phyloP scores from a whole-genome alignment of 805 yeast species.

The Candida vartiovaarae region DNA sequence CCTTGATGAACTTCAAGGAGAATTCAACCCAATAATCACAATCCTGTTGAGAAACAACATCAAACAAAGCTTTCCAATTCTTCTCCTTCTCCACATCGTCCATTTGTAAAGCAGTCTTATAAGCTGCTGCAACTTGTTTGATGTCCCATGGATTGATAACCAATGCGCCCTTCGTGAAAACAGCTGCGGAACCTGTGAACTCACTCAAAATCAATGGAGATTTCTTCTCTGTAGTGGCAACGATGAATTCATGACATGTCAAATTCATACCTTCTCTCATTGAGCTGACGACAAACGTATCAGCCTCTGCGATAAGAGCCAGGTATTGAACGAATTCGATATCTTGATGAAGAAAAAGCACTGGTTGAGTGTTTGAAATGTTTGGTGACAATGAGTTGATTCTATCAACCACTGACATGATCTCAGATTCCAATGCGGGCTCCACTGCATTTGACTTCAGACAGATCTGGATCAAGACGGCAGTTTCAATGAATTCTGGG shows the following conservation, averaged over 20 bases:
- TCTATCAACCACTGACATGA: slow-evolving; percentile 72
- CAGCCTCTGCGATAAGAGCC: slow-evolving; percentile 82
- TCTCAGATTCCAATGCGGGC: slow-evolving; percentile 61
- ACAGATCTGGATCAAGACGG: slow-evolving; percentile 81
- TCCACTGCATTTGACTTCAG: slow-evolving; percentile 44
- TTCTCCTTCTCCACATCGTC: slow-evolving; percentile 43
- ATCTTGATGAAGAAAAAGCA: slow-evolving; percentile 82
- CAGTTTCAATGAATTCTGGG: slow-evolving; percentile 61
- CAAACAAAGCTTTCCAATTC: slow-evolving; percentile 57
- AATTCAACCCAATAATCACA: slow-evolving; percentile 66
- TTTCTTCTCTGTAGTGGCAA: slow-evolving; percentile 60
- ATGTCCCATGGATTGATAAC: slow-evolving; percentile 91
- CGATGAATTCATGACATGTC: slow-evolving; percentile 90
- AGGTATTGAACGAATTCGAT: slow-evolving; percentile 84
- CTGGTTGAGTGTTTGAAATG: slow-evolving; percentile 72
- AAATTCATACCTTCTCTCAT: slow-evolving; percentile 96
- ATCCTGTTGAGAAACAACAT: slow-evolving; percentile 58
- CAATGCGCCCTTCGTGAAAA: slow-evolving; percentile 63
- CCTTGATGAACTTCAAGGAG: slow-evolving; percentile 46
- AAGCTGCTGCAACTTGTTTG: slow-evolving; percentile 54
- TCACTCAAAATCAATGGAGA: slow-evolving; percentile 86
- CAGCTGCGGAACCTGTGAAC: slow-evolving; percentile 89
- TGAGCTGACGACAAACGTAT: slow-evolving; percentile 79
- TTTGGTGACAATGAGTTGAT: slow-evolving; percentile 73
- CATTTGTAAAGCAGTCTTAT: slow-evolving; percentile 63